Evolutionary conservation across 768 basidiomycete genomes (phyloP).

Genomic region (Rhodocollybia butyracea): DNA sequence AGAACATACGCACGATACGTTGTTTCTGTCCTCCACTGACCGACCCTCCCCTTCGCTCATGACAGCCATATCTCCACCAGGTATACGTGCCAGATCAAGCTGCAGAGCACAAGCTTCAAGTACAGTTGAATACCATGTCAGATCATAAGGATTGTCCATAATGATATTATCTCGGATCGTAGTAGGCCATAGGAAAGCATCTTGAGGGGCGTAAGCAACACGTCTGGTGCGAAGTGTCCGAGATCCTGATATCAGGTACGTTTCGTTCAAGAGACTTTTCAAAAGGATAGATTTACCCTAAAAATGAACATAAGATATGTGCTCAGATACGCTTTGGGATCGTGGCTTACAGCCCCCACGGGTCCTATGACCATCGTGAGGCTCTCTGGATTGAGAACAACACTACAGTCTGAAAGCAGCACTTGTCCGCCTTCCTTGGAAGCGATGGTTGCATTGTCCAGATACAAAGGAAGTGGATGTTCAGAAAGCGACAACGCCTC

Average conservation of each 20-base stretch:
- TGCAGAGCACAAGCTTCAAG: neutral
- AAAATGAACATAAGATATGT: too few relatives aligned
- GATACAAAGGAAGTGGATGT: too few relatives aligned
- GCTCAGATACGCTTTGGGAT: too few relatives aligned
- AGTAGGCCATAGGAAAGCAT: slow-evolving; percentile 5
- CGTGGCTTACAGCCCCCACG: slow-evolving; percentile 2
- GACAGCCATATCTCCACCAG: neutral
- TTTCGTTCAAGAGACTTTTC: neutral
- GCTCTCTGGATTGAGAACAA: neutral
- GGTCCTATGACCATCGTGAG: slow-evolving; percentile 3
- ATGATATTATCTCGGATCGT: slow-evolving; percentile 3
- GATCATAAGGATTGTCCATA: neutral
- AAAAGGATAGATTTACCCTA: slow-evolving; percentile 5
- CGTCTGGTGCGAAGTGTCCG: neutral
- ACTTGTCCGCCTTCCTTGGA: slow-evolving; percentile 1
- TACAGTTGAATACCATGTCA: neutral
- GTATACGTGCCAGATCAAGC: neutral
- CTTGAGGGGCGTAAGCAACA: slow-evolving; percentile 2
- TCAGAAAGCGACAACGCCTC: too few relatives aligned
- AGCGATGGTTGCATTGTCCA: neutral
- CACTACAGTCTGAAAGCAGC: neutral
- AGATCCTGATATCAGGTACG: neutral
- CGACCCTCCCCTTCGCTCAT: neutral
- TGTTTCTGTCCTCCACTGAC: slow-evolving; percentile 6
- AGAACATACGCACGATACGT: neutral